Evolutionary conservation across 2,329 filamentous ascomycete genomes (phyloP).

Genomic region (Sporothrix luriei): DNA sequence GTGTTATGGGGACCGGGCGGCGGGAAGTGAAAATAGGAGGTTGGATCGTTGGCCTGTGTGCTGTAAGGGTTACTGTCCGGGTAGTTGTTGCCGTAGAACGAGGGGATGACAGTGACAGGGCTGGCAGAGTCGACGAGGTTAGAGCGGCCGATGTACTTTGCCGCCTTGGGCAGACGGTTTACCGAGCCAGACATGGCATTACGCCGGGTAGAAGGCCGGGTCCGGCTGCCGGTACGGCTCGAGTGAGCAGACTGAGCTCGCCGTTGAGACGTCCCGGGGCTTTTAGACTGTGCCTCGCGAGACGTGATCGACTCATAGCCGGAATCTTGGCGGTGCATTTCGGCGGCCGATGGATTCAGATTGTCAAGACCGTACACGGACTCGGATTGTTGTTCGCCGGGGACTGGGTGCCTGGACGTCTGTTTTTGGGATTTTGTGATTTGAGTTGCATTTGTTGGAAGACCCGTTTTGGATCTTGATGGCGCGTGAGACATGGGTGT

Average conservation of each 20-base stretch:
- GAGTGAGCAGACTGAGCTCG: constrained; percentile 35
- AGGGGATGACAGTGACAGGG: constrained; percentile 37
- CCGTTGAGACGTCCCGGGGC: constrained; percentile 40
- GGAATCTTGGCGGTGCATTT: constrained; percentile 60
- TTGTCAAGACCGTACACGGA: constrained; percentile 2
- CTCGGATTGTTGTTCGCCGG: not conserved
- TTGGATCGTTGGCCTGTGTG: constrained; percentile 37
- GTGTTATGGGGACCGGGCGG: constrained; percentile 42
- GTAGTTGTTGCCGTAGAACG: constrained; percentile 30
- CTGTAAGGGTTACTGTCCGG: constrained; percentile 32
- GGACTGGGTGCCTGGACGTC: not conserved
- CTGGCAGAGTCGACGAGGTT: constrained; percentile 37
- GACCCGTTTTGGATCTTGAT: constrained; percentile 30
- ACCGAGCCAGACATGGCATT: constrained; percentile 46
- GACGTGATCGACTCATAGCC: constrained; percentile 59
- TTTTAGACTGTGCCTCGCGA: constrained; percentile 43
- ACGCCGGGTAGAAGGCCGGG: constrained; percentile 49
- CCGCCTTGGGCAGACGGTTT: constrained; percentile 37
- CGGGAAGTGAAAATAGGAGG: constrained; percentile 51
- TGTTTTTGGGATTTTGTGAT: constrained; percentile 49
- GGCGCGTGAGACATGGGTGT: constrained; percentile 29
- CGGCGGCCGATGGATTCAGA: constrained; percentile 41
- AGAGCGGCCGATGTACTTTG: constrained; percentile 37
- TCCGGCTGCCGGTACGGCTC: constrained; percentile 40
- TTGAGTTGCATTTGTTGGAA: constrained; percentile 53